Evolutionary conservation across 176 grass and related monocot species (phyloP), one percentile per base, ranked within the genome.

Genomic region (Saccharum officinarum): DNA sequence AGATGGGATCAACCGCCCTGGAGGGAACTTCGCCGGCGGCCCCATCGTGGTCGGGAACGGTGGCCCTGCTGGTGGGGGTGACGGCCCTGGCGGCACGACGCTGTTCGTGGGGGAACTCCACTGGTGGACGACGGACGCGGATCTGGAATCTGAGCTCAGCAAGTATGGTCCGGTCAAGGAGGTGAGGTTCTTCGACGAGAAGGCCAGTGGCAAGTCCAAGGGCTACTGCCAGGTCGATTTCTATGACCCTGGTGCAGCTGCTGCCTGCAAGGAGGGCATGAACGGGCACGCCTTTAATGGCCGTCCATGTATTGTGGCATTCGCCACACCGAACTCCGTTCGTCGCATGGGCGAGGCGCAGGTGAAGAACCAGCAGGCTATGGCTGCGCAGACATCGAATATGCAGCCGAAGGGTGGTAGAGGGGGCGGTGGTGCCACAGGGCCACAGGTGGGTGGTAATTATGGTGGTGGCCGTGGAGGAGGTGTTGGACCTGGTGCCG

Each of bases 91-190:
- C 31, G 92, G 92, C 17, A 92, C 86, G 16, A 91, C 81, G 22
- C 67, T 97, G 50, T 97, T 97, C 73, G 92, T 94, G 17, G 95
- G 92, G 1, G 95, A 97, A 39, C 95, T 97, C 25, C 92, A 97
- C 81, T 97, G 95, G 95, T 97, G 95, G 95, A 97, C 95, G 38
- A 94, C 95, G 7, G 95, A 97, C 71, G 95, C 90, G 4, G 92
- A 97, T 83, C 88, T 97, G 15, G 90, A 94, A 78, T 79, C 30
- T 4, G 95, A 97, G 78, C 64, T 94, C 25, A 83, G 83, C 66
- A 97, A 94, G 80, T 94, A 94, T 57, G 95, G 92, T 7, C 92
- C 82, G 64, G 88, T 94, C 44, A 97, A 97, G 80, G 95, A 97
- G 80, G 88, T 97, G 47, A 92, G 85, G 46, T 97, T 97, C 84